Percentiles rank a stretch among this genome's conserved stretches.
Evolutionary conservation across 192 early-diverging fungal species (phyloP).

Genomic region (Neocallimastix lanati): DNA sequence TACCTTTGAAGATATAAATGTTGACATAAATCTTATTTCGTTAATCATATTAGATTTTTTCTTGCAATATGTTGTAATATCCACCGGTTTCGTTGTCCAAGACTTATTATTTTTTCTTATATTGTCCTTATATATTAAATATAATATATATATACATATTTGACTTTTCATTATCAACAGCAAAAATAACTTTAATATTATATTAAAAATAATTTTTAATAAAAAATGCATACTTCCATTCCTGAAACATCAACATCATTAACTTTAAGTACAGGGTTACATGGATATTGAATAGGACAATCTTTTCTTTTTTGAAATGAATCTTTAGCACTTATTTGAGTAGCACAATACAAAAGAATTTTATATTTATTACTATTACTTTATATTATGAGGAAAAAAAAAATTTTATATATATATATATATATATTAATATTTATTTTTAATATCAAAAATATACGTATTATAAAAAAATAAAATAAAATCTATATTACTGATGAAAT

Average conservation of each 20-base stretch:
- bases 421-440: too few species aligned
- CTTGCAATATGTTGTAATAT: background rate
- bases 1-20: background rate
- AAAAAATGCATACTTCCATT: background rate
- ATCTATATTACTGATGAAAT: background rate
- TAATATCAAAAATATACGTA: too few species aligned
- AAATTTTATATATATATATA: too few species aligned
- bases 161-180: too few species aligned
- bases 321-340: background rate
- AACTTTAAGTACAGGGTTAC: background rate
- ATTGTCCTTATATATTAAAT: background rate
- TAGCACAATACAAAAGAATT: background rate
- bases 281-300: background rate
- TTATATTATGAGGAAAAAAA: too few species aligned
- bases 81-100: too few species aligned
- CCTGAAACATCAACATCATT: background rate
- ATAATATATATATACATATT: too few species aligned
- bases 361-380: background rate
- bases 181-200: too few species aligned
- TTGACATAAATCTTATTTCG: background rate
- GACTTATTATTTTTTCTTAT: background rate
- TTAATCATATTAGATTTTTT: background rate
- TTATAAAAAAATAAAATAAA: too few species aligned
- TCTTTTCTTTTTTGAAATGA: background rate
- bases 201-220: too few species aligned